These are phyloP conservation scores for Rosa rugosa DNA, from an alignment of 306 rosid species.

Conservation along the genomic window DNA sequence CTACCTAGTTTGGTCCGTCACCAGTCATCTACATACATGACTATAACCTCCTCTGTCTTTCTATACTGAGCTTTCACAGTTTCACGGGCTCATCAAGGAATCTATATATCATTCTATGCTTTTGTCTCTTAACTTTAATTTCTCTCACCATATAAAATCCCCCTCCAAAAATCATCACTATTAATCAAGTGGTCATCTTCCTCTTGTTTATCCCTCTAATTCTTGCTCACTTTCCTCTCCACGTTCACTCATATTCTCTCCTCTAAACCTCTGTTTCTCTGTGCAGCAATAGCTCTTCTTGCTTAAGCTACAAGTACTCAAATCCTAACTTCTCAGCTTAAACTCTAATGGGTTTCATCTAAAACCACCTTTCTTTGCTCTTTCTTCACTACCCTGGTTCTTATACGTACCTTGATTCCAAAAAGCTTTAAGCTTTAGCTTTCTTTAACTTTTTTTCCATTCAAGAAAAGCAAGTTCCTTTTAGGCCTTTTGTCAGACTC, in stretches of 20 bases:
- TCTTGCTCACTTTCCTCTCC: slow-evolving; percentile 8
- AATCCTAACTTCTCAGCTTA: neutral
- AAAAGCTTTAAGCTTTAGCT: slow-evolving; percentile 19
- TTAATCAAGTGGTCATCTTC: slow-evolving; percentile 33
- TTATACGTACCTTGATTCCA: slow-evolving; percentile 2
- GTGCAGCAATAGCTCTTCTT: slow-evolving; percentile 19
- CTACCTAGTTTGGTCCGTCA: slow-evolving; percentile 36
- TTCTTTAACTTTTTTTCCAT: slow-evolving; percentile 19
- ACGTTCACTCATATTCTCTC: neutral
- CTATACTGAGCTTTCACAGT: neutral
- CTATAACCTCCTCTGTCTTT: neutral
- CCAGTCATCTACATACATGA: neutral
- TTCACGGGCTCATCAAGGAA: slow-evolving; percentile 24
- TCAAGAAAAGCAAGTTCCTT: slow-evolving; percentile 23
- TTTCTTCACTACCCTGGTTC: neutral
- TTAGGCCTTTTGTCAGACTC: neutral
- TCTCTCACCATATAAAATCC: slow-evolving; percentile 30
- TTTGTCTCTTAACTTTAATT: slow-evolving; percentile 24
- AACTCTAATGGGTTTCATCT: slow-evolving; percentile 10
- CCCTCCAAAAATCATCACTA: slow-evolving; percentile 26
- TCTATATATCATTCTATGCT: slow-evolving; percentile 47
- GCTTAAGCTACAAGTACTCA: slow-evolving; percentile 15
- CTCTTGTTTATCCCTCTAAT: slow-evolving; percentile 32
- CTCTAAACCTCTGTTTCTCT: slow-evolving; percentile 13
- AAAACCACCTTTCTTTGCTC: neutral